Evolutionary conservation across 257 asterid species (phyloP).

Genomic region (Gentiana macrophylla): DNA sequence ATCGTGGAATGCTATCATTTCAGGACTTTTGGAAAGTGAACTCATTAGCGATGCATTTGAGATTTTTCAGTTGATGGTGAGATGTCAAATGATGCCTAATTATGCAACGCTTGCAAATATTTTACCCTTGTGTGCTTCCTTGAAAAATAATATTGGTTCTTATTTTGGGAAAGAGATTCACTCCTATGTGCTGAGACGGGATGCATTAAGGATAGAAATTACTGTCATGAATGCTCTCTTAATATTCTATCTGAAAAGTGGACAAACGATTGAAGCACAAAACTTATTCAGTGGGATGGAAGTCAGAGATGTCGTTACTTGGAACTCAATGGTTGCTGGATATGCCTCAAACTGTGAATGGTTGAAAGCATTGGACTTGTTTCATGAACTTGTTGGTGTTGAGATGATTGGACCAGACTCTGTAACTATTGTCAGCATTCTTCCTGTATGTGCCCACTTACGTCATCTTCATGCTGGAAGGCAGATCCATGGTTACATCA

Average conservation of each 20-base stretch:
- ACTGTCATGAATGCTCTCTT: conserved; percentile 53
- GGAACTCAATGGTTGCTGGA: conserved; percentile 75
- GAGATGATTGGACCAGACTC: conserved; percentile 36
- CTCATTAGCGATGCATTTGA: conserved; percentile 36
- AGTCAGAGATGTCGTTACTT: conserved; percentile 53
- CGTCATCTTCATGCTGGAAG: conserved; percentile 43
- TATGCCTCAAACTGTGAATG: conserved; percentile 49
- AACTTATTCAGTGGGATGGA: conserved; percentile 40
- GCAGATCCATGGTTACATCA: conserved; percentile 64
- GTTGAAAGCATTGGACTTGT: conserved; percentile 39
- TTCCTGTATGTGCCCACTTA: conserved; percentile 58
- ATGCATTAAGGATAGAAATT: conserved; percentile 35
- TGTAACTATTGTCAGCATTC: conserved; percentile 54
- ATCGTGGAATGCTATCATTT: conserved; percentile 72
- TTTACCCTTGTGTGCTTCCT: conserved; percentile 45
- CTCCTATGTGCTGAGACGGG: conserved; percentile 44
- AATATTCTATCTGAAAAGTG: conserved; percentile 55
- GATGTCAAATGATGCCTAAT: conserved; percentile 39
- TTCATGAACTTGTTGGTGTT: conserved; percentile 27
- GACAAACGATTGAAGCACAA: conserved; percentile 38
- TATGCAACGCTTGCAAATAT: conserved; percentile 58
- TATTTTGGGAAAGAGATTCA: conserved; percentile 53
- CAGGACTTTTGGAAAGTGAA: conserved; percentile 62
- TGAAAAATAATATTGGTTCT: conserved; percentile 21
- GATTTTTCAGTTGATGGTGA: conserved; percentile 43